Conservation (phyloP, 495 filamentous ascomycete genomes). For the Cercophora samala region DNA sequence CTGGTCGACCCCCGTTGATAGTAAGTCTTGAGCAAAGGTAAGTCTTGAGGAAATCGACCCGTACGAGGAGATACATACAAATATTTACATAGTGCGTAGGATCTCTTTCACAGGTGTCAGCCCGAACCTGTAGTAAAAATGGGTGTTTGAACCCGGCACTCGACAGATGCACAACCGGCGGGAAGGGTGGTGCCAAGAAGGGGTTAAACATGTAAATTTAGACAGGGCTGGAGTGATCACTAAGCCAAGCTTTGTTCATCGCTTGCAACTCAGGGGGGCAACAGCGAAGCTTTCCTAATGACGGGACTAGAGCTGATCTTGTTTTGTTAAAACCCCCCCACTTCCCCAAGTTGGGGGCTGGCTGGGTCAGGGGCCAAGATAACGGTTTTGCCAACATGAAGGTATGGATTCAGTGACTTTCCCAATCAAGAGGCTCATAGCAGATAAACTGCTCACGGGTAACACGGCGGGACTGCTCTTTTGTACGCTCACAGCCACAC, state of each 20-base stretch:
- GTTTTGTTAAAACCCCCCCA: neutral
- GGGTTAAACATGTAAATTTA: neutral
- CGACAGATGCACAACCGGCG: neutral
- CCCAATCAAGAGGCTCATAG: neutral
- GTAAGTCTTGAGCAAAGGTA: too few species aligned
- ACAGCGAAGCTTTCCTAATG: neutral
- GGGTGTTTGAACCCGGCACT: neutral
- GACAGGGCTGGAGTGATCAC: neutral
- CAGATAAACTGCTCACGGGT: neutral
- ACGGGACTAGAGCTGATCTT: neutral
- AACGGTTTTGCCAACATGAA: neutral
- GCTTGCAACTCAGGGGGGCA: neutral
- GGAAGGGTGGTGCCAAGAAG: neutral
- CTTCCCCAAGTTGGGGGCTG: neutral
- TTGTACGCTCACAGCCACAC: neutral
- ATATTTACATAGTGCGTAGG: too few species aligned
- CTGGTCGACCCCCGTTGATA: too few species aligned
- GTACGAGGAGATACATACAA: too few species aligned
- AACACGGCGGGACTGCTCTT: neutral
- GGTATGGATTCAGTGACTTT: neutral
- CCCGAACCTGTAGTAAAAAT: too few species aligned
- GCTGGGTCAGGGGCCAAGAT: neutral
- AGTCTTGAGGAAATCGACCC: too few species aligned
- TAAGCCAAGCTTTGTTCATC: neutral
- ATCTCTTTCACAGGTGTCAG: too few species aligned